Evolutionary conservation across 2,329 filamentous ascomycete species (phyloP).

Genomic region (Fusarium abutilonis): DNA sequence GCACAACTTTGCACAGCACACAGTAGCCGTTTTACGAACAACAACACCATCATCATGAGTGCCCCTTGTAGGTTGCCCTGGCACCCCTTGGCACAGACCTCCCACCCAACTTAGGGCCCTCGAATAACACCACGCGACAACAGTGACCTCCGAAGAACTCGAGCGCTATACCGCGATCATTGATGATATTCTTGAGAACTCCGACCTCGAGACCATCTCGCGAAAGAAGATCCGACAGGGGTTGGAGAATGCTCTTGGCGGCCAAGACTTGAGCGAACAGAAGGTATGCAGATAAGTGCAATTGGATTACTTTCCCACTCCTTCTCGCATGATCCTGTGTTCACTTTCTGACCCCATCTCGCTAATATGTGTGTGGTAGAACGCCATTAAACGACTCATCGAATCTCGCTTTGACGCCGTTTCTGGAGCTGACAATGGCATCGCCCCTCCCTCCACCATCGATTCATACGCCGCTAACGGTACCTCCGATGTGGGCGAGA

Average conservation of each 20-base stretch:
- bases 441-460: slow-evolving; percentile 52
- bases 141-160: slow-evolving; percentile 63
- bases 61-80: slow-evolving; percentile 39
- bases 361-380: slow-evolving; percentile 47
- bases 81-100: slow-evolving; percentile 18
- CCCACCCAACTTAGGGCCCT: background rate
- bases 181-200: slow-evolving; percentile 66
- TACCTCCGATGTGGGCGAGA: slow-evolving; percentile 54
- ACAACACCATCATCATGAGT: slow-evolving; percentile 38
- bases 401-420: slow-evolving; percentile 79
- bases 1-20: slow-evolving; percentile 22
- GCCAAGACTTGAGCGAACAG: slow-evolving; percentile 67
- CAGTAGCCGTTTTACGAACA: slow-evolving; percentile 5
- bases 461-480: slow-evolving; percentile 50
- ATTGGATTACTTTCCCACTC: background rate
- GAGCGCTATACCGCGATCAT: slow-evolving; percentile 66
- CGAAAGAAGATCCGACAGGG: slow-evolving; percentile 70
- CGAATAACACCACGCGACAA: slow-evolving; percentile 13
- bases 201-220: slow-evolving; percentile 70
- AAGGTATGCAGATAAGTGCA: slow-evolving; percentile 56
- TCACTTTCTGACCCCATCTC: background rate
- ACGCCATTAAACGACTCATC: slow-evolving; percentile 76
- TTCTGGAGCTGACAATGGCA: slow-evolving; percentile 62
- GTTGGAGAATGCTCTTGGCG: slow-evolving; percentile 63
- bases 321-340: background rate